Conservation (phyloP, 2,329 filamentous ascomycete genomes). For the Colletotrichum echinochloae region DNA sequence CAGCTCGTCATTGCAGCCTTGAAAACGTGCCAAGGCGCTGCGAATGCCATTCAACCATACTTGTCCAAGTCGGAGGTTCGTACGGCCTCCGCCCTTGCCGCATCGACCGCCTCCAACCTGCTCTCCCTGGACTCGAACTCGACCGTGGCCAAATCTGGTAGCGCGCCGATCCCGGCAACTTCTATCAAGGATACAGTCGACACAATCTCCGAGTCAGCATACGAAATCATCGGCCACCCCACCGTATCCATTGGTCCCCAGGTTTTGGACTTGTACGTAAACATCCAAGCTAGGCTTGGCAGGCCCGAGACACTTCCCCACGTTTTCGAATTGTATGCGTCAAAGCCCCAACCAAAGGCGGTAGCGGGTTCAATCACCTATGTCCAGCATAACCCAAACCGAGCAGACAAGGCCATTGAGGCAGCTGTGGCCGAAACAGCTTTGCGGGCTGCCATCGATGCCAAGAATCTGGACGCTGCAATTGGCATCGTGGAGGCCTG, state of each 20-base stretch:
- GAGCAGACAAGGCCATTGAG: conserved; percentile 78
- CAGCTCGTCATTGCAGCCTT: conserved; percentile 58
- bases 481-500: conserved; percentile 80
- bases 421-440: conserved; percentile 77
- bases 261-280: conserved; percentile 80
- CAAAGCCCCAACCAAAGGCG: conserved; percentile 79
- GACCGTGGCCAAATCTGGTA: conserved; percentile 37
- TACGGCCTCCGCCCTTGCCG: conserved; percentile 61
- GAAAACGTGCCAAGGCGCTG: conserved; percentile 58
- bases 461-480: conserved; percentile 81
- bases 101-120: conserved; percentile 50
- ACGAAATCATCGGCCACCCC: conserved; percentile 77
- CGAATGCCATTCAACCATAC: conserved; percentile 57
- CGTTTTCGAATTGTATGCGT: conserved; percentile 84
- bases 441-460: conserved; percentile 81
- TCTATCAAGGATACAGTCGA: conserved; percentile 59
- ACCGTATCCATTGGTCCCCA: conserved; percentile 83
- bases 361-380: conserved; percentile 70
- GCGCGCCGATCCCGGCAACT: conserved; percentile 36
- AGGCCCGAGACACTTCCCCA: conserved; percentile 82
- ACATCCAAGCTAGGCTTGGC: conserved; percentile 78
- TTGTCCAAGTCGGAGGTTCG: conserved; percentile 54
- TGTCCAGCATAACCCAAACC: conserved; percentile 73
- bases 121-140: conserved; percentile 49
- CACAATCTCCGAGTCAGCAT: conserved; percentile 70